Evolutionary conservation across 2,329 filamentous ascomycete species (phyloP), one percentile per base, ranked within the genome.

Genomic region (Nigrospora sphaerica): DNA sequence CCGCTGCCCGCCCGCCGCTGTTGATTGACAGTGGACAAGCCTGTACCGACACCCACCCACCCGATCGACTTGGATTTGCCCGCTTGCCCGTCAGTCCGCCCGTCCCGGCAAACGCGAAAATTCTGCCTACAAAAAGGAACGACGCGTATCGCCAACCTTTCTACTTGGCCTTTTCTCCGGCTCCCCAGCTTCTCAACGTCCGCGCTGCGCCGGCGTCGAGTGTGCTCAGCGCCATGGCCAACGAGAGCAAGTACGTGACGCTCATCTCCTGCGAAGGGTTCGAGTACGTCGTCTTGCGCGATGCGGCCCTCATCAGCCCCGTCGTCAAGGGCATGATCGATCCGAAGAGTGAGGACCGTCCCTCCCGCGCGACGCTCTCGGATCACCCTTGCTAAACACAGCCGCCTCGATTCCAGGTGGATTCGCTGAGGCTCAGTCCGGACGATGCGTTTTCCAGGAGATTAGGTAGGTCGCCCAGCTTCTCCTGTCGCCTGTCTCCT

Each of bases 281-380:
- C 62, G 85, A 89, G 69, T 91, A 88, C 62, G 80, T 87, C 52
- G 75, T 91, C 44, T 72, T 86, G 46, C 81, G 86, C 45, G 83
- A 86, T 42, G 83, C 85, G 3, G 81, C 85, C 49, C 72, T 80
- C 58, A 72, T 86, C 58, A 86, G 85, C 55, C 81, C 81, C 32
- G 78, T 83, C 48, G 85, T 92, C 68, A 85, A 81, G 67, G 77
- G 81, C 62, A 89, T 88, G 78, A 70, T 92, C 49, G 83, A 88
- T 57, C 78, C 82, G 14, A 74, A 76, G 55, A 85, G 83, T 84
- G 64, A 56, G 71, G 58, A 36, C 56, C 18, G 10, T 58, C 51
- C 52, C 38, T 43, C 23, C 51, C 47, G 46, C 45, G 48, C 45
- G 46, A 42, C 46, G 38, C 44, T 44, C 45, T 40, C 32, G 31